A percentile compares a stretch with the other conserved stretches of the same genome.
These are phyloP conservation scores for Fusarium verticillioides DNA, from an alignment of 2,329 filamentous ascomycete genomes.

Conservation along the genomic window DNA sequence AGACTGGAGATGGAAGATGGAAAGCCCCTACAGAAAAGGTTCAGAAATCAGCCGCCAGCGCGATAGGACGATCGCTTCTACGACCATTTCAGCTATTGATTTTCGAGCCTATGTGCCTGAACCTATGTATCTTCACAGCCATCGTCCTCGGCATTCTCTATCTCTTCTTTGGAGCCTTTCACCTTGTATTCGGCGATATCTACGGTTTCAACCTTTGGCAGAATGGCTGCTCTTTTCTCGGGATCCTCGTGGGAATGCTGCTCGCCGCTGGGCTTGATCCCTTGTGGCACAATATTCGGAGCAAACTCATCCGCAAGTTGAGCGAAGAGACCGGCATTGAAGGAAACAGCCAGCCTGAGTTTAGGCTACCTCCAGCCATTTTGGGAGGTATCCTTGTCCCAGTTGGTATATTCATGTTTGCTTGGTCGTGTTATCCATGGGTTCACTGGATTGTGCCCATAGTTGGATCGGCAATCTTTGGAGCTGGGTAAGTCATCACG, in stretches of 20 bases:
- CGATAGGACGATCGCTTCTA: conserved; percentile 68
- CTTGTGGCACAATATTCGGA: conserved; percentile 72
- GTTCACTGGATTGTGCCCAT: conserved; percentile 83
- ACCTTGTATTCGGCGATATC: conserved; percentile 78
- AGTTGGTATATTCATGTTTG: conserved; percentile 87
- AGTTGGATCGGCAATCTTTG: conserved; percentile 78
- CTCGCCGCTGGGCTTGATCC: conserved; percentile 71
- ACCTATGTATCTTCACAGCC: conserved; percentile 83
- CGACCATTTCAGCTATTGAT: conserved; percentile 83
- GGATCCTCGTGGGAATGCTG: conserved; percentile 75
- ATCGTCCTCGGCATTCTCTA: conserved; percentile 90
- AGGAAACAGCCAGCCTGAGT: conserved; percentile 83
- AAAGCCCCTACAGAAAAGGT: conserved; percentile 80
- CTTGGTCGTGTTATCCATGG: conserved; percentile 80
- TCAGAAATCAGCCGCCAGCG: conserved; percentile 72
- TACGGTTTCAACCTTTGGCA: conserved; percentile 85
- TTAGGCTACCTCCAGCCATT: conserved; percentile 80
- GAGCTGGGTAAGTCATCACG: conserved; percentile 68
- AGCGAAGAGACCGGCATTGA: conserved; percentile 61
- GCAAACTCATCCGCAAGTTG: conserved; percentile 65
- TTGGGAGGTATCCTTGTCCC: conserved; percentile 81
- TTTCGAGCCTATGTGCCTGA: conserved; percentile 86
- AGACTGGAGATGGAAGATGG: conserved; percentile 82
- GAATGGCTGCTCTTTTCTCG: conserved; percentile 81
- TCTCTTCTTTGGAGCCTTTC: conserved; percentile 90